These are phyloP conservation scores for Alternaria triticimaculans DNA, from an alignment of 2,329 filamentous ascomycete genomes.

Conservation along the genomic window DNA sequence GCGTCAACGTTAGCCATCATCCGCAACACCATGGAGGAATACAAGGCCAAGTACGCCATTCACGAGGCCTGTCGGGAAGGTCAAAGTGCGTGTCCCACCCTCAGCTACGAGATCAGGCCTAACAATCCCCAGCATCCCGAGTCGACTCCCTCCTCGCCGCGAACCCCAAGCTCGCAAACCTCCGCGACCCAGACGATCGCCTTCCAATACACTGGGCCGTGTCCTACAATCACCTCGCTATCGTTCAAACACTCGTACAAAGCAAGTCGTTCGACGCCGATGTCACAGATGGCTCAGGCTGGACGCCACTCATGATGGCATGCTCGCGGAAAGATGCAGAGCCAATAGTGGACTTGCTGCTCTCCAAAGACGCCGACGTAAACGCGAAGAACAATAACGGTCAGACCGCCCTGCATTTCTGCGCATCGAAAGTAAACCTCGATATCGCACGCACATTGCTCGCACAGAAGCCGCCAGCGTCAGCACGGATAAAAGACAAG, in stretches of 20 bases:
- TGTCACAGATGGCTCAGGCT: conserved; percentile 78
- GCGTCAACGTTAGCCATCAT: neutral
- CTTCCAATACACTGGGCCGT: conserved; percentile 94
- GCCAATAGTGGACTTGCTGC: conserved; percentile 69
- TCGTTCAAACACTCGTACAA: conserved; percentile 75
- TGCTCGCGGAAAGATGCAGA: conserved; percentile 76
- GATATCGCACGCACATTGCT: conserved; percentile 82
- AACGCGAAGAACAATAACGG: conserved; percentile 73
- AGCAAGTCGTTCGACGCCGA: conserved; percentile 82
- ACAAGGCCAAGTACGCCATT: conserved; percentile 73
- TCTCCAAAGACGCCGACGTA: conserved; percentile 73
- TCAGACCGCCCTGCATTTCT: conserved; percentile 90
- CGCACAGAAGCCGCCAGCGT: conserved; percentile 68
- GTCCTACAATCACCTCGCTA: conserved; percentile 78
- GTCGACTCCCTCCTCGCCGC: conserved; percentile 79
- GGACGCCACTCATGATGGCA: conserved; percentile 86
- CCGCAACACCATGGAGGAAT: conserved; percentile 31
- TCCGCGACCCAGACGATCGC: conserved; percentile 83
- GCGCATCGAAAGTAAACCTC: conserved; percentile 86
- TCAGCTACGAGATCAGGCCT: conserved; percentile 61
- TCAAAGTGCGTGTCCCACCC: conserved; percentile 64
- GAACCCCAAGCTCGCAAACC: conserved; percentile 77
- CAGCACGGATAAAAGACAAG: conserved; percentile 80
- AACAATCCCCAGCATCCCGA: conserved; percentile 66
- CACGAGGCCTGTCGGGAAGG: conserved; percentile 89